Percentiles rank a stretch among this genome's conserved stretches.
These are phyloP conservation scores for Closterium sp. DNA, from an alignment of 139 green algal species.

Conservation along the genomic window DNA sequence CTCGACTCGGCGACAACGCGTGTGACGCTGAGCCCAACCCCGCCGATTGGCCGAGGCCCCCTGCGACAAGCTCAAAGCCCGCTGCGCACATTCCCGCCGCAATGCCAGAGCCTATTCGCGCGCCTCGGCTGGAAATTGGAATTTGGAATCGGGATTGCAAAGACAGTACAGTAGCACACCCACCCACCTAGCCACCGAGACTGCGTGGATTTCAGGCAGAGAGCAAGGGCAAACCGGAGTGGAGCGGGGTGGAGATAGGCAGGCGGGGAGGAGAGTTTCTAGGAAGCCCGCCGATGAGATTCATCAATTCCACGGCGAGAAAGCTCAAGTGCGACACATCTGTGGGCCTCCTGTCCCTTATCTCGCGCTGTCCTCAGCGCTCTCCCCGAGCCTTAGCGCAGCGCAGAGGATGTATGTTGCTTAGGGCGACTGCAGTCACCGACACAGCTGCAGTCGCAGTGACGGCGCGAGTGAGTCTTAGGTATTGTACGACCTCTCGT, in stretches of 20 bases:
- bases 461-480: not conserved
- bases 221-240: too few species aligned
- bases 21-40: not conserved
- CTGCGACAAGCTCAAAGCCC: not conserved
- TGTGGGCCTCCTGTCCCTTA: not conserved
- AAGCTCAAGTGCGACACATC: not conserved
- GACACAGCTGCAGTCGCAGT: not conserved
- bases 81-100: not conserved
- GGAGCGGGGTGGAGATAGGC: not conserved
- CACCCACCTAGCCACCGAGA: too few species aligned
- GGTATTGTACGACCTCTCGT: not conserved
- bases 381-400: not conserved
- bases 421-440: not conserved
- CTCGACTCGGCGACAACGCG: not conserved
- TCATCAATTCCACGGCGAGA: not conserved
- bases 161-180: too few species aligned
- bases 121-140: not conserved
- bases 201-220: too few species aligned
- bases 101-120: too few species aligned
- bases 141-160: not conserved
- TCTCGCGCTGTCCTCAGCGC: not conserved
- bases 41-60: not conserved
- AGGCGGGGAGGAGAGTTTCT: not conserved
- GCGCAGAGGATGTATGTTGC: not conserved
- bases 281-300: not conserved